These are phyloP conservation scores for Aspergillus sclerotioniger DNA, from an alignment of 495 filamentous ascomycete genomes.

Conservation along the genomic window DNA sequence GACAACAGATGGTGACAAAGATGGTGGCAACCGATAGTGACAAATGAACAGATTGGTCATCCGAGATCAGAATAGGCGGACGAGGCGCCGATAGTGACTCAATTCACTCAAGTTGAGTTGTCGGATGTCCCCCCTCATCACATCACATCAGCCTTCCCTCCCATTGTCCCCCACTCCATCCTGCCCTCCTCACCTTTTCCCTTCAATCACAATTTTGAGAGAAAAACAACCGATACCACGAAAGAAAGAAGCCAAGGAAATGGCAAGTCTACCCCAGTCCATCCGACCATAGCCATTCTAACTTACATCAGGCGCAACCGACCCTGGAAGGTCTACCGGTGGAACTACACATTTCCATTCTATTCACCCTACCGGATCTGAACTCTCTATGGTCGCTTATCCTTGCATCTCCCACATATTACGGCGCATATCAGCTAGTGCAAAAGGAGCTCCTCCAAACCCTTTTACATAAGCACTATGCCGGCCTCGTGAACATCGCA, in stretches of 20 bases:
- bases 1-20: too few relatives aligned
- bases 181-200: background rate
- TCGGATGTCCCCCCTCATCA: background rate
- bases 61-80: too few relatives aligned
- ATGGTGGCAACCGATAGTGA: too few relatives aligned
- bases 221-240: background rate
- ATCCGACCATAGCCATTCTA: background rate
- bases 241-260: background rate
- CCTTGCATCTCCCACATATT: background rate
- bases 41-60: too few relatives aligned
- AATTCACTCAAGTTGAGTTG: background rate
- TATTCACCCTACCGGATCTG: background rate
- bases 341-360: conserved; percentile 7
- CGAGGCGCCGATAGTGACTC: background rate
- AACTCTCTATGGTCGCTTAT: conserved; percentile 2
- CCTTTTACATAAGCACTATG: conserved; percentile 6
- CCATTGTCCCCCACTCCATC: too few relatives aligned
- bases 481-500: conserved; percentile 5
- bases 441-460: background rate
- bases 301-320: background rate
- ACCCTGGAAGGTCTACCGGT: conserved; percentile 5
- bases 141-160: background rate
- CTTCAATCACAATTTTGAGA: background rate
- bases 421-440: conserved; percentile 7
- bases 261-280: background rate